Conservation (phyloP, 805 yeast genomes). For the Hemisphaericaspora nanyangensis region DNA sequence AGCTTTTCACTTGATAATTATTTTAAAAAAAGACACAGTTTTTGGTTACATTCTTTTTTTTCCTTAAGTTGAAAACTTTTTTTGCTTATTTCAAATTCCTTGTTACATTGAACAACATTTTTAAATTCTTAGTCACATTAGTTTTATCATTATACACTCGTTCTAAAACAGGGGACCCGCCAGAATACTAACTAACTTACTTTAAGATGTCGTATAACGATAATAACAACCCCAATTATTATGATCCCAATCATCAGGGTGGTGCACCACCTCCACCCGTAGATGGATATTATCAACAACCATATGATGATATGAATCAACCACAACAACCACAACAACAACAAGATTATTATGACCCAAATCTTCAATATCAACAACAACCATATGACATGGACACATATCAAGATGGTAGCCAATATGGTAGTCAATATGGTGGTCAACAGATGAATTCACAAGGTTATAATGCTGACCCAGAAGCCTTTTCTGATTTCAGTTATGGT, state of each 20-base stretch:
- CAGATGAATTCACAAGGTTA: slow-evolving; percentile 22
- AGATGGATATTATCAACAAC: slow-evolving; percentile 30
- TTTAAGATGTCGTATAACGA: slow-evolving; percentile 61
- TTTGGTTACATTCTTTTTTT: too few species aligned
- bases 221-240: slow-evolving; percentile 41
- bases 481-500: slow-evolving; percentile 65
- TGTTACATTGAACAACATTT: too few species aligned
- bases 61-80: too few species aligned
- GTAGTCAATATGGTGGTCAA: slow-evolving; percentile 26
- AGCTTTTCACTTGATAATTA: too few species aligned
- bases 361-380: slow-evolving; percentile 45
- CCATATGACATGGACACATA: slow-evolving; percentile 48
- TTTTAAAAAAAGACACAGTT: too few species aligned
- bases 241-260: slow-evolving; percentile 42
- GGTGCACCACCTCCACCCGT: slow-evolving; percentile 10
- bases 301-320: slow-evolving; percentile 13
- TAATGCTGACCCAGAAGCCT: slow-evolving; percentile 56
- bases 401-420: slow-evolving; percentile 37
- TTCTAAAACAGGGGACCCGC: too few species aligned
- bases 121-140: too few species aligned
- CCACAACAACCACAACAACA: too few species aligned
- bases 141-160: too few species aligned
- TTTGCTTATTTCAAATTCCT: too few species aligned
- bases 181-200: slow-evolving; percentile 7
- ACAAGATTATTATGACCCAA: slow-evolving; percentile 52